Conservation (phyloP, 129 eudicot species). For the Escallonia herrerae region DNA sequence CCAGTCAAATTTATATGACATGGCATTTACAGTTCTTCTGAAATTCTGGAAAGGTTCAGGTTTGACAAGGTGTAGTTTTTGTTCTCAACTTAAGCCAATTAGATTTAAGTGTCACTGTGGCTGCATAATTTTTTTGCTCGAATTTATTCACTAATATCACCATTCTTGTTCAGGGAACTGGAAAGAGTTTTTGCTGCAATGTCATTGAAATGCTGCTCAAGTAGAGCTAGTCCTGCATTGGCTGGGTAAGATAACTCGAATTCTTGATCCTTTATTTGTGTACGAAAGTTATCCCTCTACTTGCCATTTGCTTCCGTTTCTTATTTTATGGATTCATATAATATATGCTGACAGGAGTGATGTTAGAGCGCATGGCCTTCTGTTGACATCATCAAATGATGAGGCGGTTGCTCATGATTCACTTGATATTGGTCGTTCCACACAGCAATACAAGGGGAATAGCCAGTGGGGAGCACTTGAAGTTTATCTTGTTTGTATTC, state of each 20-base stretch:
- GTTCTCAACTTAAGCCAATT: background rate
- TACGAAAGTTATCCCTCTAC: background rate
- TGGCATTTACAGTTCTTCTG: conserved; percentile 85
- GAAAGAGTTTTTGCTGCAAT: conserved; percentile 79
- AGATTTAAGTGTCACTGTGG: background rate
- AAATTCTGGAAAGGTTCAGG: conserved; percentile 85
- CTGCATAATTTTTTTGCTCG: conserved; percentile 5
- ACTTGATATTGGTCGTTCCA: conserved; percentile 32
- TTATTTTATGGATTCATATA: background rate
- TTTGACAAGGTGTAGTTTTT: conserved; percentile 51
- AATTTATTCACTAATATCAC: background rate
- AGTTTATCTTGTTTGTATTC: conserved; percentile 66
- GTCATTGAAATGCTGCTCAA: conserved; percentile 81
- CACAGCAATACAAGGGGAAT: conserved; percentile 47
- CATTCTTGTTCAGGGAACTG: conserved; percentile 52
- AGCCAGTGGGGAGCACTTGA: conserved; percentile 91
- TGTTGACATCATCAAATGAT: conserved; percentile 64
- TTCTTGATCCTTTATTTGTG: background rate
- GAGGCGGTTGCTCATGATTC: conserved; percentile 39
- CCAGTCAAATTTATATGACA: conserved; percentile 71
- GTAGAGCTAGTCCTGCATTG: conserved; percentile 31
- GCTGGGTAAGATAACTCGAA: conserved; percentile 27
- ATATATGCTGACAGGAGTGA: conserved; percentile 41
- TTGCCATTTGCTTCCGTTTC: conserved; percentile 3
- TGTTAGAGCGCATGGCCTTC: conserved; percentile 42